A percentile compares a stretch with the other conserved stretches of the same genome.
Conservation (phyloP, 2,329 filamentous ascomycete genomes). For the Phyllosticta citrichinensis region DNA sequence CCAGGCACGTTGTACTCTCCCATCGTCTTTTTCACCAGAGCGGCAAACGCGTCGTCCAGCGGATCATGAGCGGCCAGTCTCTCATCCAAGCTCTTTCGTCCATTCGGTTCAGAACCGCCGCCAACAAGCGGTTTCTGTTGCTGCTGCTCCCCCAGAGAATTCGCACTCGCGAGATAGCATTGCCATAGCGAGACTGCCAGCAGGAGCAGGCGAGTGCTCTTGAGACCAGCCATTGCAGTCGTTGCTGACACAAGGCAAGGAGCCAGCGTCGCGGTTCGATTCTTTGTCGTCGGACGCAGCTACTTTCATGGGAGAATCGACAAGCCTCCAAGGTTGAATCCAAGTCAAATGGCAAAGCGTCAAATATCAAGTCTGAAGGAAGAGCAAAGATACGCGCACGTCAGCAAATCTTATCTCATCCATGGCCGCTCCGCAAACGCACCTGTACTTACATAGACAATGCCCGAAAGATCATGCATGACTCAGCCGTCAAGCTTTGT, state of each 20-base stretch:
- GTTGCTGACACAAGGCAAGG: not conserved
- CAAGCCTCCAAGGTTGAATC: not conserved
- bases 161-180: not conserved
- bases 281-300: too few species aligned
- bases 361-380: too few species aligned
- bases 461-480: too few species aligned
- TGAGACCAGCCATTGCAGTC: not conserved
- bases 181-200: not conserved
- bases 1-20: conserved; percentile 40
- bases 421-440: too few species aligned
- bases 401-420: too few species aligned
- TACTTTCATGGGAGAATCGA: not conserved
- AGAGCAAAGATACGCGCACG: too few species aligned
- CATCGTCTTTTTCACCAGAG: conserved; percentile 21
- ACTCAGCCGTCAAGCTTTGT: too few species aligned
- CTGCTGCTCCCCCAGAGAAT: not conserved
- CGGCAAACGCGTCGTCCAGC: conserved; percentile 11
- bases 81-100: not conserved
- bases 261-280: not conserved
- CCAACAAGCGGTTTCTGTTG: not conserved
- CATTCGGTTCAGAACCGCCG: not conserved
- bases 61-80: not conserved
- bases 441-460: too few species aligned
- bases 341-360: too few species aligned
- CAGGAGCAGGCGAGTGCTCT: not conserved